These are phyloP conservation scores for Syzygium syzygioides DNA, from an alignment of 441 rosid species.

Conservation along the genomic window DNA sequence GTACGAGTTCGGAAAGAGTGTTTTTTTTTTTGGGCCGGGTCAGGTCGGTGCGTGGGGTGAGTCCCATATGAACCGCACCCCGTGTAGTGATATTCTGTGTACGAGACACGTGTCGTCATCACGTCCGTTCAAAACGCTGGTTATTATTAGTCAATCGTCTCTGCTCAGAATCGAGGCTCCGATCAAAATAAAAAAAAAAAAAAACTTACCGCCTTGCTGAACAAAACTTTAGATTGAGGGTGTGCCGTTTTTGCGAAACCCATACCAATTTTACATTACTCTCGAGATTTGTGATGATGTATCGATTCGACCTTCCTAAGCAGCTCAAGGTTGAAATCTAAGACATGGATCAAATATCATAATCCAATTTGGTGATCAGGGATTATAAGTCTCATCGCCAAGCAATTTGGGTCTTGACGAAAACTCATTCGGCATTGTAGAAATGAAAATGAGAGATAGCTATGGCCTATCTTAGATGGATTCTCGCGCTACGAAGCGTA, in stretches of 20 bases:
- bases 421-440: background rate
- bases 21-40: background rate
- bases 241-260: background rate
- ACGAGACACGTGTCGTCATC: background rate
- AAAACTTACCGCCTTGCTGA: no score
- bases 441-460: background rate
- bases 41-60: background rate
- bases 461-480: background rate
- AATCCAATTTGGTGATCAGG: background rate
- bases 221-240: background rate
- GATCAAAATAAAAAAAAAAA: no score
- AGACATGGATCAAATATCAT: background rate
- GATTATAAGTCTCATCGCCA: background rate
- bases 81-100: background rate
- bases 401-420: background rate
- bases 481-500: no score
- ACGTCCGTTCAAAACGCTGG: background rate
- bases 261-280: background rate
- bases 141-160: background rate
- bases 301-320: background rate
- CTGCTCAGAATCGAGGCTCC: no score
- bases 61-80: background rate
- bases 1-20: background rate
- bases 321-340: background rate
- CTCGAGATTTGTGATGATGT: background rate